Evolutionary conservation across 73 alveolate genomes (phyloP).

Genomic region (Breviolum minutum): DNA sequence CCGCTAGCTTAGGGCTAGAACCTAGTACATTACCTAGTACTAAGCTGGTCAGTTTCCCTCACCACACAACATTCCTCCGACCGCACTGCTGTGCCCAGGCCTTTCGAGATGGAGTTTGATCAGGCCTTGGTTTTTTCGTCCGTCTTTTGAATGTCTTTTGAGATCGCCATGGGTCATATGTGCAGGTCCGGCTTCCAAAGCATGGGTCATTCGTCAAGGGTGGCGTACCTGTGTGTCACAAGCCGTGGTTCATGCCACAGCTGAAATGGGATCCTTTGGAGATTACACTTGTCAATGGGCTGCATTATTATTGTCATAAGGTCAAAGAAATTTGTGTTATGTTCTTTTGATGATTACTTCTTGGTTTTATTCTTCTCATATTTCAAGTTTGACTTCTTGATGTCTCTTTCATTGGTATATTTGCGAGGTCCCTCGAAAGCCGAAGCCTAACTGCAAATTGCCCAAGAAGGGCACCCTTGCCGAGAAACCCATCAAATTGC

Average conservation of each 20-base stretch:
- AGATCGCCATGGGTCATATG: no score
- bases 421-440: no score
- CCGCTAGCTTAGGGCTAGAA: no score
- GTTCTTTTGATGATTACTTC: background rate
- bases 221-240: background rate
- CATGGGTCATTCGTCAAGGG: background rate
- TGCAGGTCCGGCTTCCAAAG: background rate
- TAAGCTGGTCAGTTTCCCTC: no score
- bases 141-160: no score
- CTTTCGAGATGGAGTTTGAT: no score
- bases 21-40: no score
- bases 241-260: background rate
- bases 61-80: no score
- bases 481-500: background rate
- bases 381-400: background rate
- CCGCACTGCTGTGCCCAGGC: no score
- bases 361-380: no score
- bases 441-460: background rate
- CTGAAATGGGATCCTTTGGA: background rate
- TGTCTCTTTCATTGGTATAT: no score
- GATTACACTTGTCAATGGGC: background rate
- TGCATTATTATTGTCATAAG: background rate
- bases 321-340: background rate
- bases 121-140: no score
- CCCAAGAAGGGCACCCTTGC: background rate